phyloP scores from a whole-genome alignment of 441 rosid species.

The Flueggea neowawraea region DNA sequence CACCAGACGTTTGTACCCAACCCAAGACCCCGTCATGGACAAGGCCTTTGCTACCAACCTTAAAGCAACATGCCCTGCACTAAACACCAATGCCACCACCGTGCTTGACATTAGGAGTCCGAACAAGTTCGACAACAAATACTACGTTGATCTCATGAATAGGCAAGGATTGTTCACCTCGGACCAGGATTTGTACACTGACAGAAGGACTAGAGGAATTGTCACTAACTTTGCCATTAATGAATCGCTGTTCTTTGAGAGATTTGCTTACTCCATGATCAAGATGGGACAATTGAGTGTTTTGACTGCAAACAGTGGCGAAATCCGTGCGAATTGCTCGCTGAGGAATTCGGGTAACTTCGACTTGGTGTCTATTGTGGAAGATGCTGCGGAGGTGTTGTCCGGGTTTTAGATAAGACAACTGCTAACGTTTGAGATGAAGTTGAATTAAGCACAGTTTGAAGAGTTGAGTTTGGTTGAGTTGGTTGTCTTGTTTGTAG shows the following conservation, averaged over 20 bases:
- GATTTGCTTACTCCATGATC: conserved; percentile 49
- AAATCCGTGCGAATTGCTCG: conserved; percentile 69
- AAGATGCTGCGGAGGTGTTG: conserved; percentile 34
- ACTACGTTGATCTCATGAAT: conserved; percentile 75
- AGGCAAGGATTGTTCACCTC: conserved; percentile 83
- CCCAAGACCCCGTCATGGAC: conserved; percentile 66
- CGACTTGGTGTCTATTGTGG: conserved; percentile 39
- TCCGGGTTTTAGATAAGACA: conserved; percentile 20
- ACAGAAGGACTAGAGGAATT: conserved; percentile 48
- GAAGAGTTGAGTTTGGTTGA: too few relatives aligned
- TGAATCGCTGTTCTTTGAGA: conserved; percentile 54
- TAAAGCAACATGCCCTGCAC: conserved; percentile 48
- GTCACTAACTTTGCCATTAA: conserved; percentile 64
- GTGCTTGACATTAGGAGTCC: conserved; percentile 62
- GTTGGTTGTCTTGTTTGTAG: too few relatives aligned
- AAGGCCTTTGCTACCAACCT: conserved; percentile 55
- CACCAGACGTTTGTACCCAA: conserved; percentile 60
- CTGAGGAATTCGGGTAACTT: conserved; percentile 43
- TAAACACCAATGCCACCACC: conserved; percentile 36
- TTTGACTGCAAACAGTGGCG: conserved; percentile 61
- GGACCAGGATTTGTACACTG: conserved; percentile 74
- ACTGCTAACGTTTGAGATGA: too few relatives aligned
- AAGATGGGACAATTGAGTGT: conserved; percentile 75
- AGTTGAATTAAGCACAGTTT: too few relatives aligned
- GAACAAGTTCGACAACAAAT: conserved; percentile 73